phyloP scores from a whole-genome alignment of 768 basidiomycete genomes.

The Peribolospora kevripleyi region DNA sequence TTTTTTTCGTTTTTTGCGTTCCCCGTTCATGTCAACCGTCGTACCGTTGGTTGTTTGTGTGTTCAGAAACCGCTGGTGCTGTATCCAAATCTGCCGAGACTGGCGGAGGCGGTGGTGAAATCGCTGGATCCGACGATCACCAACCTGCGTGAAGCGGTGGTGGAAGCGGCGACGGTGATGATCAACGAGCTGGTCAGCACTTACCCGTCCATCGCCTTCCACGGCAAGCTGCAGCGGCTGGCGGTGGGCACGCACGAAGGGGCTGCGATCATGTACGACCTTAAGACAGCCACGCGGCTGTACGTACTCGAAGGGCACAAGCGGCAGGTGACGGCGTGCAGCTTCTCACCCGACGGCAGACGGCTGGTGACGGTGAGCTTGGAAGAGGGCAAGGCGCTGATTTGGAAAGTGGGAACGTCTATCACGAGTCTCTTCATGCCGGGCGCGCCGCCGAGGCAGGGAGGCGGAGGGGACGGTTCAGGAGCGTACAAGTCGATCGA shows the following conservation, averaged over 20 bases:
- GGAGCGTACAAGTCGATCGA: conserved; percentile 68
- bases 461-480: conserved; percentile 32
- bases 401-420: conserved; percentile 89
- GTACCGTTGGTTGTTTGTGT: background rate
- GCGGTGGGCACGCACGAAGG: conserved; percentile 88
- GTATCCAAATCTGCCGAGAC: conserved; percentile 52
- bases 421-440: conserved; percentile 58
- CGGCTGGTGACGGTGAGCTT: conserved; percentile 67
- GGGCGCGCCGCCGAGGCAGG: conserved; percentile 76
- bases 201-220: conserved; percentile 85
- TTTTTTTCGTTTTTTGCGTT: too few relatives aligned
- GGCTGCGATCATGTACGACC: conserved; percentile 81
- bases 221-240: conserved; percentile 59
- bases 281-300: conserved; percentile 80
- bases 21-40: too few relatives aligned
- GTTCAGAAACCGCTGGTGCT: conserved; percentile 59
- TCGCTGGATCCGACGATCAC: conserved; percentile 76
- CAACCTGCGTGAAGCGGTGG: conserved; percentile 46
- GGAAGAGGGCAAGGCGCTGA: conserved; percentile 56
- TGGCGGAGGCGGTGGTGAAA: conserved; percentile 88
- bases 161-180: conserved; percentile 81
- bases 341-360: conserved; percentile 81
- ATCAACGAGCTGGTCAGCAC: conserved; percentile 81
- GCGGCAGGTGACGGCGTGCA: conserved; percentile 45
- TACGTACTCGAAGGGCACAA: conserved; percentile 87